These are phyloP conservation scores for Aspergillus aculeatinus DNA, from an alignment of 2,329 filamentous ascomycete genomes.

Conservation along the genomic window DNA sequence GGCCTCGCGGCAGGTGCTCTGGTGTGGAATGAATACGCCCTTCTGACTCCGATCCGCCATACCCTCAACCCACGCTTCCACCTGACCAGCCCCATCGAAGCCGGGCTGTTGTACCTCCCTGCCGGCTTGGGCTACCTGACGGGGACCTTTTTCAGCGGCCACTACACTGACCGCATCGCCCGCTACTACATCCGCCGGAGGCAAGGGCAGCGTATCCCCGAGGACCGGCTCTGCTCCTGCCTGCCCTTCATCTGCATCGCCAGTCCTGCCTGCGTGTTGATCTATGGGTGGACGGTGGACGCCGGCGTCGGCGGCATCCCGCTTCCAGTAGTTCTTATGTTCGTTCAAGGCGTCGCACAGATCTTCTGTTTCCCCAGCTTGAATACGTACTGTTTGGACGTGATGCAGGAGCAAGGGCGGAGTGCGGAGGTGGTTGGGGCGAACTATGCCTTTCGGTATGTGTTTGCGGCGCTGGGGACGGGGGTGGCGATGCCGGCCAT, in stretches of 20 bases:
- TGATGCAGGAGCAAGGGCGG: conserved; percentile 63
- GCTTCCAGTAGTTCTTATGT: conserved; percentile 68
- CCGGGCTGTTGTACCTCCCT: conserved; percentile 71
- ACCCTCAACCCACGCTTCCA: conserved; percentile 73
- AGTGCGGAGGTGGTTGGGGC: conserved; percentile 74
- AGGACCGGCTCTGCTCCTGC: conserved; percentile 65
- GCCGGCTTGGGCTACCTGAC: conserved; percentile 69
- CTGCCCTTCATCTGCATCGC: conserved; percentile 57
- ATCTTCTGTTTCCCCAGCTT: conserved; percentile 73
- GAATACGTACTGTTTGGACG: conserved; percentile 80
- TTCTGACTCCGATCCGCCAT: conserved; percentile 69
- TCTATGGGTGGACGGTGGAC: conserved; percentile 67
- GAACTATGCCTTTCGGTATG: conserved; percentile 75
- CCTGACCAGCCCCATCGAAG: conserved; percentile 64
- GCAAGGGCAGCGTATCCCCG: conserved; percentile 59
- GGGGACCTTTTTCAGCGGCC: conserved; percentile 70
- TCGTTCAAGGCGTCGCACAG: conserved; percentile 71
- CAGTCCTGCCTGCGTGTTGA: conserved; percentile 63
- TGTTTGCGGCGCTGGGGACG: conserved; percentile 69
- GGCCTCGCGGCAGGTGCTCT: conserved; percentile 62
- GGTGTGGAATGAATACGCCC: conserved; percentile 73
- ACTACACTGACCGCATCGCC: conserved; percentile 67
- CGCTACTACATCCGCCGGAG: conserved; percentile 62
- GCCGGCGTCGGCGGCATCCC: conserved; percentile 56
- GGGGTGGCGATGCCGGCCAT: conserved; percentile 72